Evolutionary conservation across 1,284 basidiomycete genomes (phyloP).

Genomic region (Ganoderma resinaceum): DNA sequence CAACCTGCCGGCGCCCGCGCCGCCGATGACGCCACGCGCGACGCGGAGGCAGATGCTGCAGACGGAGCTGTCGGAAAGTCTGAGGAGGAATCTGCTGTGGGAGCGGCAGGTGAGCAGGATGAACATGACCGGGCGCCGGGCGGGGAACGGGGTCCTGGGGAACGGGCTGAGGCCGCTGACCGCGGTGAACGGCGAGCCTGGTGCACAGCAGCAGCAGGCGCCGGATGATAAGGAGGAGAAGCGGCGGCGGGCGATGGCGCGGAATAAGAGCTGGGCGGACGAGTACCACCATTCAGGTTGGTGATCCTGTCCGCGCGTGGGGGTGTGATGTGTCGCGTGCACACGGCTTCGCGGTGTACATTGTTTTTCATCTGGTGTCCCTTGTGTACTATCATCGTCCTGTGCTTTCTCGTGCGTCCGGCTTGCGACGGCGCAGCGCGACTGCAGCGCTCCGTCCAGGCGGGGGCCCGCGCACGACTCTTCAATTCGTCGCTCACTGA

Average conservation of each 20-base stretch:
- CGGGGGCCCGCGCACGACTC: neutral
- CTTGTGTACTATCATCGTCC: constrained; percentile 19
- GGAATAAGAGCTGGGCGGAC: constrained; percentile 74
- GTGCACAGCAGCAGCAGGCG: constrained; percentile 39
- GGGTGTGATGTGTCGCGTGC: neutral
- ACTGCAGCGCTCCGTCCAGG: constrained; percentile 6
- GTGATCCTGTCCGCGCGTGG: constrained; percentile 42
- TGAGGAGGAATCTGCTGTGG: constrained; percentile 86
- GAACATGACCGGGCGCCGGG: constrained; percentile 49
- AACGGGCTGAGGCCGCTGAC: constrained; percentile 52
- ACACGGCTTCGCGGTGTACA: too few relatives aligned
- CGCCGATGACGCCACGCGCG: constrained; percentile 84
- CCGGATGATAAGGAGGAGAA: constrained; percentile 46
- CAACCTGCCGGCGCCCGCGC: constrained; percentile 71
- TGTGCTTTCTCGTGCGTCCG: constrained; percentile 10
- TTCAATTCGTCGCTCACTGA: neutral
- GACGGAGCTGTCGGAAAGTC: constrained; percentile 85
- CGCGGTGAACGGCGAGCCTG: constrained; percentile 35
- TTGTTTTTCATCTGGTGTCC: constrained; percentile 1
- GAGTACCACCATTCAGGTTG: constrained; percentile 73
- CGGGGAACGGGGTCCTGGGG: constrained; percentile 37
- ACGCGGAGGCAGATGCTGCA: constrained; percentile 86
- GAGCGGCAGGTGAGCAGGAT: constrained; percentile 75
- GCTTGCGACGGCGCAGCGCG: constrained; percentile 2
- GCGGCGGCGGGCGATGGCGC: constrained; percentile 52